Percentiles rank a stretch among this genome's conserved stretches.
phyloP scores from a whole-genome alignment of 2,329 filamentous ascomycete genomes.

The Fusarium azukiicola region DNA sequence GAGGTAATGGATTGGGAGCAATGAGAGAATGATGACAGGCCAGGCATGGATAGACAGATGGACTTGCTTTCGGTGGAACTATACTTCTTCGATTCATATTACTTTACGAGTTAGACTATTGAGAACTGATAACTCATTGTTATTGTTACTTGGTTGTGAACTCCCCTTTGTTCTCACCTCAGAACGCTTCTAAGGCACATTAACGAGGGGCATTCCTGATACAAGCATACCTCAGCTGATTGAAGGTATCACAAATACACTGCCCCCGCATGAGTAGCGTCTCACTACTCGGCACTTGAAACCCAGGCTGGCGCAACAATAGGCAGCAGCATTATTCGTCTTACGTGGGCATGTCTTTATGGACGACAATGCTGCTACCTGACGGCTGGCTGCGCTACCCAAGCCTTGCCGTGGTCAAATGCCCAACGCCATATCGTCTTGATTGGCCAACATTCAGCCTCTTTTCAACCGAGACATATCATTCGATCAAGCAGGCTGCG shows the following conservation, averaged over 20 bases:
- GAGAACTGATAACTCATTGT: no score
- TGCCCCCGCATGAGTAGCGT: background rate
- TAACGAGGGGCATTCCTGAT: no score
- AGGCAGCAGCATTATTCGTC: background rate
- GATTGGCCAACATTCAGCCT: background rate
- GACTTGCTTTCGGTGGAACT: background rate
- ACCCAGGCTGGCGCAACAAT: no score
- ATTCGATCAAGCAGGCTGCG: background rate
- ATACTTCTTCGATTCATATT: background rate
- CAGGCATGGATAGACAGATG: background rate
- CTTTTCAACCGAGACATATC: background rate
- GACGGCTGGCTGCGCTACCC: constrained; percentile 3
- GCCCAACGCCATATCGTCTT: constrained; percentile 3
- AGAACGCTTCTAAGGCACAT: no score
- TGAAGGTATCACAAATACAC: background rate
- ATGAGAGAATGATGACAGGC: background rate
- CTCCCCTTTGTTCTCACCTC: background rate
- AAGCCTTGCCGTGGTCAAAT: constrained; percentile 8
- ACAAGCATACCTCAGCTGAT: background rate
- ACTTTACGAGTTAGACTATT: no score
- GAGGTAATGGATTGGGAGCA: no score
- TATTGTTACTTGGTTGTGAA: no score
- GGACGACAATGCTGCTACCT: background rate
- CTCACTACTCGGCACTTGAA: no score
- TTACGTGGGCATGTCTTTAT: constrained; percentile 6